A percentile compares a stretch with the other conserved stretches of the same genome.
Evolutionary conservation across 2,329 filamentous ascomycete genomes (phyloP).

Genomic region (Clarireedia homoeocarpa): DNA sequence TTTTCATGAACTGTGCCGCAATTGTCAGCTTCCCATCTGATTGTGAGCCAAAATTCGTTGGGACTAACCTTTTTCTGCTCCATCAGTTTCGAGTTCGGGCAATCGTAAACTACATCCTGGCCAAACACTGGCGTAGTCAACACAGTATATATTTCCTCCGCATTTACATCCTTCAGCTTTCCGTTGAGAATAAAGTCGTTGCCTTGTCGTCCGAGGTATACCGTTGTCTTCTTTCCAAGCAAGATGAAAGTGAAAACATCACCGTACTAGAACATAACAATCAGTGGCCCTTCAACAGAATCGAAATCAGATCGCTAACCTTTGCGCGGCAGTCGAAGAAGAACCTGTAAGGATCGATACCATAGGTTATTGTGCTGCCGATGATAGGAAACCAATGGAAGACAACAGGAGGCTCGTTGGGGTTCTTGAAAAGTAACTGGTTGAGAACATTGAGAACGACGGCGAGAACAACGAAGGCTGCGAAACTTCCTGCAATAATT

Average conservation of each 20-base stretch:
- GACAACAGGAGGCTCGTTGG: constrained; percentile 72
- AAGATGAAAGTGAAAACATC: constrained; percentile 86
- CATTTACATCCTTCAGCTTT: constrained; percentile 82
- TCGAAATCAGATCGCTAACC: constrained; percentile 45
- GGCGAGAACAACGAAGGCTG: constrained; percentile 40
- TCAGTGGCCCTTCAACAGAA: constrained; percentile 10
- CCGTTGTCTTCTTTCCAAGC: constrained; percentile 82
- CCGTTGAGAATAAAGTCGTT: constrained; percentile 91
- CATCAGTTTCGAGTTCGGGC: constrained; percentile 87
- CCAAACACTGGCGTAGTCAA: constrained; percentile 70
- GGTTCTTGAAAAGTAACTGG: constrained; percentile 75
- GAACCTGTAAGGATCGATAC: constrained; percentile 88
- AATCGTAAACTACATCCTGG: constrained; percentile 82
- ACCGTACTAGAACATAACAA: constrained; percentile 54
- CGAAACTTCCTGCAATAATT: constrained; percentile 22
- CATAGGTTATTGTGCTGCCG: constrained; percentile 87
- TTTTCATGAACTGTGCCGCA: constrained; percentile 62
- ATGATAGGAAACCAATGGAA: constrained; percentile 79
- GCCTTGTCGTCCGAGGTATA: constrained; percentile 71
- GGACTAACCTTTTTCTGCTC: constrained; percentile 79
- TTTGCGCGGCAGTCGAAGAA: constrained; percentile 67
- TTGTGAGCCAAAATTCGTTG: neutral
- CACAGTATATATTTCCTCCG: constrained; percentile 82
- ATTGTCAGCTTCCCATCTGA: constrained; percentile 12
- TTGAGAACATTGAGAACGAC: constrained; percentile 72